Base-by-base conservation (phyloP, 352 stramenopile species). In the Phytopythium chamaehyphon region DNA sequence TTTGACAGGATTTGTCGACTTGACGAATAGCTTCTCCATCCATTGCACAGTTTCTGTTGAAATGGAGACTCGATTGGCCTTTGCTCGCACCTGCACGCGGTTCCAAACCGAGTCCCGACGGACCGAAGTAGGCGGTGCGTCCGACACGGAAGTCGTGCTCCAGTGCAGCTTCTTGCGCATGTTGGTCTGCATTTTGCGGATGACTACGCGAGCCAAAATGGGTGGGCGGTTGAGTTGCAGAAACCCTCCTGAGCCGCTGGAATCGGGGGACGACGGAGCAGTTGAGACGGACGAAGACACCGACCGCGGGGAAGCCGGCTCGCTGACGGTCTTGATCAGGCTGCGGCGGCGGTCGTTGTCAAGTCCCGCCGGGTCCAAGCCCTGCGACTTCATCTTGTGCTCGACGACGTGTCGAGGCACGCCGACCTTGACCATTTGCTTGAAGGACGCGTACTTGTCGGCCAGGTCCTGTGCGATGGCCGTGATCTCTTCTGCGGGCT, bases 101-200 rank as follows among this genome's bases (percentile, higher is more conserved):
- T 64, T 74, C 79, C 79, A 90, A 14, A 90, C 59, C 21, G 74
- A 83, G 16, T 83, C 59, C 16, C 58, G 74, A 7, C 62, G 59
- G 19, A 64, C 59, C 42, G 47, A 51, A 26, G 53, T 45, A 2
- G 66, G 24, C 18, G 70, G 48, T 14, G 74, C 56, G 7, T 57
- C 65, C 16, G 63, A 63, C 51, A 74, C 60, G 23, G 65, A 47
- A n/a, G 64, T 86, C 22, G 82, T 82, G 2, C 70, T 78, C 80
- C 80, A 91, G 35, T 91, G 77, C 15, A 91, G 63, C 45, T 88
- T 88, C 62, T 91, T 91, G 24, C 80, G 75, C 51, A 86, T 81
- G 1, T 54, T 66, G n/a, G 62, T 76, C 26, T 80, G 65, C 52
- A 76, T 68, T 54, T 77, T 85, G 24, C 68, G 64, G 28, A 76